Percentiles rank a stretch among this genome's conserved stretches.
phyloP scores from a whole-genome alignment of 2,329 filamentous ascomycete genomes.

The Zasmidium citrigriseum region DNA sequence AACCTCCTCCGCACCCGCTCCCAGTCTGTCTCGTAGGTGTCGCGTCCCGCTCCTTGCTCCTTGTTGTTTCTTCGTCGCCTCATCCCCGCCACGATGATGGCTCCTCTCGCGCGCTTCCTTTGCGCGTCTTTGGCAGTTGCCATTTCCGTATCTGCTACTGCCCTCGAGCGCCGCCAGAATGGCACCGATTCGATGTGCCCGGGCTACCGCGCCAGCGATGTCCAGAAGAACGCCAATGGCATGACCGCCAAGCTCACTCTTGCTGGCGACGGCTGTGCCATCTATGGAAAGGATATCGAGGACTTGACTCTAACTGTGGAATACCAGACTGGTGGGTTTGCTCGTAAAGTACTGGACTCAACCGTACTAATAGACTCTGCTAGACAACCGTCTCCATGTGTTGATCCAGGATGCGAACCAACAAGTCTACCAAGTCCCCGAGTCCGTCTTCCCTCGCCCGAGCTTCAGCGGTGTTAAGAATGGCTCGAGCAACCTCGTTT shows the following conservation, averaged over 20 bases:
- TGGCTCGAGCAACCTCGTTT: constrained; percentile 51
- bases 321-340: constrained; percentile 59
- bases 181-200: constrained; percentile 51
- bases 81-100: constrained; percentile 13
- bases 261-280: constrained; percentile 65
- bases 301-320: constrained; percentile 61
- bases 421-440: constrained; percentile 73
- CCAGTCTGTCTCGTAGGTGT: not conserved
- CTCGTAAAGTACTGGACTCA: not conserved
- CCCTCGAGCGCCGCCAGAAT: constrained; percentile 21
- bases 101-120: constrained; percentile 15
- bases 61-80: constrained; percentile 1
- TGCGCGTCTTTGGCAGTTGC: constrained; percentile 17
- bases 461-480: constrained; percentile 31
- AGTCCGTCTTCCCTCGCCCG: constrained; percentile 66
- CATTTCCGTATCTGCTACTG: constrained; percentile 19
- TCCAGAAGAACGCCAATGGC: constrained; percentile 54
- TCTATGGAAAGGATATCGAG: constrained; percentile 59
- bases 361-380: constrained; percentile 1
- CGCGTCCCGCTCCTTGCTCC: not conserved
- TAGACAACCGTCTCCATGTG: constrained; percentile 64
- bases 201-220: constrained; percentile 67
- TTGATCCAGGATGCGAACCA: constrained; percentile 71
- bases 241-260: constrained; percentile 71
- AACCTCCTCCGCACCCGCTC: not conserved